A percentile compares a stretch with the other conserved stretches of the same genome.
Conservation (phyloP, 2,329 filamentous ascomycete species). For the Venturia carpophila region DNA sequence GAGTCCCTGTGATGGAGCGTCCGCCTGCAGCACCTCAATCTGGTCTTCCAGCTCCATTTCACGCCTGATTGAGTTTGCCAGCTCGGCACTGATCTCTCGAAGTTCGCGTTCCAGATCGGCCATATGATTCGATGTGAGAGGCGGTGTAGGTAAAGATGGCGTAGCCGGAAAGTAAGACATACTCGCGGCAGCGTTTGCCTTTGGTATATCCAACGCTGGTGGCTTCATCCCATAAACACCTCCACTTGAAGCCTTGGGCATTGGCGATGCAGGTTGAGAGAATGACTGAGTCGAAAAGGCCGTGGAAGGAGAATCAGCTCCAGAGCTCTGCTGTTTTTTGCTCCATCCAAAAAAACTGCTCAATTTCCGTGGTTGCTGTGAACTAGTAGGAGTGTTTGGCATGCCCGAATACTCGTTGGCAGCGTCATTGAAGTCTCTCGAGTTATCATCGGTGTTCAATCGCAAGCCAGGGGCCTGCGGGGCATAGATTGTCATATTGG, state of each 20-base stretch:
- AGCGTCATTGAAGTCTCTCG: constrained; percentile 32
- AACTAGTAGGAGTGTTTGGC: constrained; percentile 36
- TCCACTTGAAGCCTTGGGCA: constrained; percentile 27
- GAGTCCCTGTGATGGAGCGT: constrained; percentile 31
- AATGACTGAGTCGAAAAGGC: constrained; percentile 52
- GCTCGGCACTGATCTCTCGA: constrained; percentile 83
- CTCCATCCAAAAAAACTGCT: constrained; percentile 63
- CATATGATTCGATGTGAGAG: constrained; percentile 50
- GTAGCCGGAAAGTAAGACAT: constrained; percentile 40
- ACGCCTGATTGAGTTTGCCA: constrained; percentile 84
- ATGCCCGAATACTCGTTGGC: constrained; percentile 27
- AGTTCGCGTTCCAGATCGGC: constrained; percentile 92
- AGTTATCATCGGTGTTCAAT: constrained; percentile 31
- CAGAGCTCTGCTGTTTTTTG: constrained; percentile 43
- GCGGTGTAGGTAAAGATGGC: constrained; percentile 38
- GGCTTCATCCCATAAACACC: constrained; percentile 23
- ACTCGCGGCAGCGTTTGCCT: constrained; percentile 39
- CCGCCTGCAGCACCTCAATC: constrained; percentile 75
- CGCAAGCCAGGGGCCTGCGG: constrained; percentile 28
- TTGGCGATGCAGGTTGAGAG: constrained; percentile 53
- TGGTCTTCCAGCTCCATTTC: constrained; percentile 97
- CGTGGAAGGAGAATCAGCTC: constrained; percentile 52
- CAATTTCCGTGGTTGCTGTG: constrained; percentile 44
- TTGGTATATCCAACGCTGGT: constrained; percentile 40
- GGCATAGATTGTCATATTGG: constrained; percentile 29